Conservation (phyloP, 2,329 filamentous ascomycete species). For the Penicillium sp. region DNA sequence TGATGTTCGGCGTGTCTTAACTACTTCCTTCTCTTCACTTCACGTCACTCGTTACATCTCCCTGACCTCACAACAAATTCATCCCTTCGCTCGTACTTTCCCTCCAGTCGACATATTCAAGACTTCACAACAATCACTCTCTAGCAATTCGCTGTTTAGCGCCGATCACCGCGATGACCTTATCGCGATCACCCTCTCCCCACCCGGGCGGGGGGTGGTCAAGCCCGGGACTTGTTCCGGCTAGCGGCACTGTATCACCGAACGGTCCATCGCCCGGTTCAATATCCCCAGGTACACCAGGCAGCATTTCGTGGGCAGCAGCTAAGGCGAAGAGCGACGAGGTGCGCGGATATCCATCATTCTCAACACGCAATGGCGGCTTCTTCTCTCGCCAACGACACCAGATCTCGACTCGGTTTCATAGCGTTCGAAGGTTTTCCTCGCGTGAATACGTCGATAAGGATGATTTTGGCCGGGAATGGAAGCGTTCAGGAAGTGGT, state of each 20-base stretch:
- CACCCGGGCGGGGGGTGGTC: constrained; percentile 83
- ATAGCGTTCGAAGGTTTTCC: constrained; percentile 61
- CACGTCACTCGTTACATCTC: constrained; percentile 14
- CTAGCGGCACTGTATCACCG: constrained; percentile 70
- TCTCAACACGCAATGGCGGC: constrained; percentile 76
- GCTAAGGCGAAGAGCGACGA: constrained; percentile 74
- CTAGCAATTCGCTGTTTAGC: not conserved
- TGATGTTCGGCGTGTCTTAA: not conserved
- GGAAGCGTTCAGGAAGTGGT: constrained; percentile 36
- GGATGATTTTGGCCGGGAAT: constrained; percentile 63
- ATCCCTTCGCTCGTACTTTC: not conserved
- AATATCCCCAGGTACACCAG: constrained; percentile 25
- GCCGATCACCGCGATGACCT: constrained; percentile 70
- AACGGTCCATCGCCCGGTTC: constrained; percentile 31
- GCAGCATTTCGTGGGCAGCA: constrained; percentile 72
- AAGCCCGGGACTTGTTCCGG: constrained; percentile 73
- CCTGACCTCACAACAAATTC: constrained; percentile 16
- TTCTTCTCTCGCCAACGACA: constrained; percentile 86
- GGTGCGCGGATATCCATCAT: constrained; percentile 73
- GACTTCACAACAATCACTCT: not conserved
- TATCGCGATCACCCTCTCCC: constrained; percentile 85
- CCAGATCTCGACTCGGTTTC: constrained; percentile 74
- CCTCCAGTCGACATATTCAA: not conserved
- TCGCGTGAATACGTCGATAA: constrained; percentile 64
- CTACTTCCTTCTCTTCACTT: constrained; percentile 2